Percentiles rank a stretch among this genome's conserved stretches.
These are phyloP conservation scores for Cytospora schulzeri DNA, from an alignment of 2,329 filamentous ascomycete genomes.

Conservation along the genomic window DNA sequence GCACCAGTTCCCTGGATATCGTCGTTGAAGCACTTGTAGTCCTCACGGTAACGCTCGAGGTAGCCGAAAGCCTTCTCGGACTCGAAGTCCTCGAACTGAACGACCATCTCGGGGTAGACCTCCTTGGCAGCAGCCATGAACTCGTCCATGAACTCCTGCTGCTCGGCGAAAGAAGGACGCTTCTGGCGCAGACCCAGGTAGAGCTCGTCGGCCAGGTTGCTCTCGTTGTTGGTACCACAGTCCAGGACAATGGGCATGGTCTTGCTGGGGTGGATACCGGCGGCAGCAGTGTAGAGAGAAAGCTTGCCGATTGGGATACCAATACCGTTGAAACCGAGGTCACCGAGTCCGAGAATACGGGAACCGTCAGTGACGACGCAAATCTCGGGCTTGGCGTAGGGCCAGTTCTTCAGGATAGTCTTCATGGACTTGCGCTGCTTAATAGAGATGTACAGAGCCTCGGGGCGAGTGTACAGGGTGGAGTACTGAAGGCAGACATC, in stretches of 20 bases:
- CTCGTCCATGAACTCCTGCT: conserved; percentile 93
- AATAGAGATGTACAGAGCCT: conserved; percentile 95
- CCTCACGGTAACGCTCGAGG: conserved; percentile 83
- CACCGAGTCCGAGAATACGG: conserved; percentile 87
- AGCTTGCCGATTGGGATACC: conserved; percentile 97
- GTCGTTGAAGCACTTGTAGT: conserved; percentile 96
- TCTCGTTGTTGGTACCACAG: conserved; percentile 67
- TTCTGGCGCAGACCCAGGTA: conserved; percentile 89
- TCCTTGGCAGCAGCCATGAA: conserved; percentile 91
- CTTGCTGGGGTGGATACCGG: conserved; percentile 88
- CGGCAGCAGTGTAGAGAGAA: conserved; percentile 90
- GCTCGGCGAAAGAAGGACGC: conserved; percentile 75
- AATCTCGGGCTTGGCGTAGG: conserved; percentile 85
- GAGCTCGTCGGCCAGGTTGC: conserved; percentile 68
- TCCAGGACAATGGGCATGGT: conserved; percentile 73
- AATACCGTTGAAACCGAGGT: conserved; percentile 95
- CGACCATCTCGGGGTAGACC: conserved; percentile 65
- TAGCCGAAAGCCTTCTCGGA: conserved; percentile 89
- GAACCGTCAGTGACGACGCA: conserved; percentile 97
- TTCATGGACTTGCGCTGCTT: conserved; percentile 89
- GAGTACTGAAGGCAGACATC: conserved; percentile 97
- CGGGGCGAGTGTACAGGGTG: conserved; percentile 90
- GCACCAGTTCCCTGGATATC: conserved; percentile 97
- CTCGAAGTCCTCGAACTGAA: conserved; percentile 98
- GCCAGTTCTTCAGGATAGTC: conserved; percentile 92